A percentile compares a stretch with the other conserved stretches of the same genome.
Evolutionary conservation across 306 rosid genomes (phyloP).

Genomic region (Casuarina glauca): DNA sequence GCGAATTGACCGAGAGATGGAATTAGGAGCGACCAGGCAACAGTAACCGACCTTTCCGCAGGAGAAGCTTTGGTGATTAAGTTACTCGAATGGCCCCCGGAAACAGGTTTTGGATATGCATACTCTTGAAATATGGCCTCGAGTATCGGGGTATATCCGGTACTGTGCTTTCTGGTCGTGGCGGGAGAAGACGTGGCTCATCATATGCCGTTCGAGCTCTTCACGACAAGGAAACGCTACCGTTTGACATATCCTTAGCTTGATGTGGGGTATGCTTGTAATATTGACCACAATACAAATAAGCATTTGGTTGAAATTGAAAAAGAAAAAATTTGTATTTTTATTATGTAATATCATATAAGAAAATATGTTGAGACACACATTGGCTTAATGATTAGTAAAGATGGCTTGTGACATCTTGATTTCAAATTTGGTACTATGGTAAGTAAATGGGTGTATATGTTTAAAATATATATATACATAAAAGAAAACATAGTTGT

Average conservation of each 20-base stretch:
- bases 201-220: constrained; percentile 27
- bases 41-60: constrained; percentile 5
- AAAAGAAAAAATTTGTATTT: no score
- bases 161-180: background rate
- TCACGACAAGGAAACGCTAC: background rate
- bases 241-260: background rate
- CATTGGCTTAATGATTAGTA: no score
- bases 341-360: no score
- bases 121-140: background rate
- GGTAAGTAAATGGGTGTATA: no score
- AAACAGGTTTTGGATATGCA: no score
- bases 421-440: no score
- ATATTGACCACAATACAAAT: no score
- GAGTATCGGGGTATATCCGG: constrained; percentile 13
- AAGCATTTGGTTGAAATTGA: no score
- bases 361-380: no score
- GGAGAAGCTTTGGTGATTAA: background rate
- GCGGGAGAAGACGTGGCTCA: constrained; percentile 57
- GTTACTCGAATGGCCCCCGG: background rate
- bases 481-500: no score
- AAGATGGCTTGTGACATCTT: no score
- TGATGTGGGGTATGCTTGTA: background rate
- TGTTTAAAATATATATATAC: no score
- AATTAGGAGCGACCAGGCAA: background rate
- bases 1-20: background rate